These are phyloP conservation scores for Taiwanofungus camphoratus DNA, from an alignment of 1,284 basidiomycete genomes.

Conservation along the genomic window DNA sequence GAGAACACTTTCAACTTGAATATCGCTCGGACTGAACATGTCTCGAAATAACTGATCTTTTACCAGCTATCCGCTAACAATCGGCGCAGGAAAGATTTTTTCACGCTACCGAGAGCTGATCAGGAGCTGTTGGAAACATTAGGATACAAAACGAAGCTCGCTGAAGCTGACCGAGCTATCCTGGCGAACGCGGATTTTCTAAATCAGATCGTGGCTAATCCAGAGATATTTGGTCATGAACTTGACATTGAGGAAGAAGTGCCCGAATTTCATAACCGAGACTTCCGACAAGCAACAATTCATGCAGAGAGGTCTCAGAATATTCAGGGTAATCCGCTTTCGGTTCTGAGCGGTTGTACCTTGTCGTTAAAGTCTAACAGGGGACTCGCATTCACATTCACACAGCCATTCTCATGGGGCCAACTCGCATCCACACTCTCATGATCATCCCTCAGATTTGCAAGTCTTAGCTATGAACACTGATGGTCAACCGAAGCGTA, in stretches of 20 bases:
- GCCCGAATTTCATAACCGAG: conserved; percentile 8
- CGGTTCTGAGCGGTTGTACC: neutral
- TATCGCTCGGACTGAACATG: conserved; percentile 7
- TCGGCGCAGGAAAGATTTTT: conserved; percentile 67
- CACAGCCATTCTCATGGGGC: conserved; percentile 16
- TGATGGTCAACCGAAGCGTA: conserved; percentile 16
- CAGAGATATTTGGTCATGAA: conserved; percentile 67
- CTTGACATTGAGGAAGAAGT: conserved; percentile 28
- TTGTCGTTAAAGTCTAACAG: neutral
- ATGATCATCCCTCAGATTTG: conserved; percentile 13
- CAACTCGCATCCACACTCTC: conserved; percentile 24
- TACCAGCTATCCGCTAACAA: conserved; percentile 68
- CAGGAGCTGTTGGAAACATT: conserved; percentile 52
- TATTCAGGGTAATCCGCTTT: neutral
- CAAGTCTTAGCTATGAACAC: conserved; percentile 15
- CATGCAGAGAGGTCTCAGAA: neutral
- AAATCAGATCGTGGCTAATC: conserved; percentile 56
- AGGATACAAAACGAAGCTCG: conserved; percentile 64
- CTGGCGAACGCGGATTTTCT: conserved; percentile 66
- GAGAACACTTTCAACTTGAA: conserved; percentile 13
- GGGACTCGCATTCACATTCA: conserved; percentile 17
- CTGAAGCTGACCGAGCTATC: conserved; percentile 65
- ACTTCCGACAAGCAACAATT: neutral
- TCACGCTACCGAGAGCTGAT: conserved; percentile 54
- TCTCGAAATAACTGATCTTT: conserved; percentile 2